Conservation (phyloP, 164 flowering plant genomes). For the Stephania yunnanensis region DNA sequence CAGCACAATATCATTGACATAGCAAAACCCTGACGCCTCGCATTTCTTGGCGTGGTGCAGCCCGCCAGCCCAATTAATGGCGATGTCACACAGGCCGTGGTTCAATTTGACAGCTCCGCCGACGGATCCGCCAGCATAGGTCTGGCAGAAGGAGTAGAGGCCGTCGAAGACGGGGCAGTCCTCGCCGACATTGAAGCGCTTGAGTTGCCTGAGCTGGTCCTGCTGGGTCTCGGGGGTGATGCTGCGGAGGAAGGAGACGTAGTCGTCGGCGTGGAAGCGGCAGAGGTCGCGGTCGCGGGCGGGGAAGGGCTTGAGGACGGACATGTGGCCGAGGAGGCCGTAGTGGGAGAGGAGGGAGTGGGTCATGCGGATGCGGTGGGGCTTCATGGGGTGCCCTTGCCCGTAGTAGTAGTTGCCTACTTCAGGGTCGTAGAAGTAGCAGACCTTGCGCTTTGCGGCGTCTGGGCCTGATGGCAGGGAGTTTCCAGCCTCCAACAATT, state of each 20-base stretch:
- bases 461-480: constrained; percentile 47
- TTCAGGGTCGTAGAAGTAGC: constrained; percentile 54
- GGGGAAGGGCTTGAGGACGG: constrained; percentile 43
- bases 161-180: constrained; percentile 62
- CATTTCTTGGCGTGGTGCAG: constrained; percentile 62
- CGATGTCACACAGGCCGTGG: constrained; percentile 40
- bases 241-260: constrained; percentile 39
- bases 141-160: constrained; percentile 51
- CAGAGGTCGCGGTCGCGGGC: constrained; percentile 51
- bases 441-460: constrained; percentile 42
- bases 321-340: constrained; percentile 49
- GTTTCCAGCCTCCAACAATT: constrained; percentile 31
- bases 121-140: constrained; percentile 56
- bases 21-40: constrained; percentile 66
- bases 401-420: constrained; percentile 59
- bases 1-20: constrained; percentile 55
- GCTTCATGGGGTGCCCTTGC: constrained; percentile 64
- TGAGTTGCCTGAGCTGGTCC: constrained; percentile 42
- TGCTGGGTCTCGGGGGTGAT: constrained; percentile 54
- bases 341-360: constrained; percentile 53
- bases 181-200: constrained; percentile 52
- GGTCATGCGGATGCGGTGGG: constrained; percentile 58
- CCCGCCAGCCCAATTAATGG: constrained; percentile 62
- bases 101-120: constrained; percentile 50
- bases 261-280: constrained; percentile 56